phyloP scores from a whole-genome alignment of 2,329 filamentous ascomycete genomes.

The Beauveria caledonica region DNA sequence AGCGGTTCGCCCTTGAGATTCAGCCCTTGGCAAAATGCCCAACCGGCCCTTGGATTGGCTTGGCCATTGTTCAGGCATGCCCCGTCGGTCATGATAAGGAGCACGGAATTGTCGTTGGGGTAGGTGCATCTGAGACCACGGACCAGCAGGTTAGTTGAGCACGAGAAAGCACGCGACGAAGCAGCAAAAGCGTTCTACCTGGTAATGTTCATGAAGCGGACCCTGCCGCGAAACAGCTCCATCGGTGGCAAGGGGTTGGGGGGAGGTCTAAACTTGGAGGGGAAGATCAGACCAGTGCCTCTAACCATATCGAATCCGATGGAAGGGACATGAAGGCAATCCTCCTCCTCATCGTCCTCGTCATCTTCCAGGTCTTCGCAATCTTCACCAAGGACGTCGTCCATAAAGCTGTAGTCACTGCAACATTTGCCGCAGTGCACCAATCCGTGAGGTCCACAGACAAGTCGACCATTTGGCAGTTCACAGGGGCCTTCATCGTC shows the following conservation, averaged over 20 bases:
- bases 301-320: background rate
- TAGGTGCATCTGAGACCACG: conserved; percentile 23
- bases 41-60: conserved; percentile 30
- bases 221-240: conserved; percentile 20
- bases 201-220: background rate
- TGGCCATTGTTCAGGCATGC: conserved; percentile 36
- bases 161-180: background rate
- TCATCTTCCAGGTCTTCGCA: conserved; percentile 12
- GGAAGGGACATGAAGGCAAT: background rate
- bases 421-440: conserved; percentile 25
- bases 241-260: conserved; percentile 10
- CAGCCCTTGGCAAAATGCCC: conserved; percentile 26
- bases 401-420: conserved; percentile 28
- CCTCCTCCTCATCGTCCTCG: background rate
- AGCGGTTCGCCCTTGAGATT: conserved; percentile 10
- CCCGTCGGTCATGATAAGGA: conserved; percentile 39
- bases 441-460: conserved; percentile 26
- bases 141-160: conserved; percentile 2
- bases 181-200: conserved; percentile 15
- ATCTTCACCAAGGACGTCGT: conserved; percentile 18
- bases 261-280: conserved; percentile 17
- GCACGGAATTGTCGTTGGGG: conserved; percentile 19
- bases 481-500: conserved; percentile 27
- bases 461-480: conserved; percentile 27
- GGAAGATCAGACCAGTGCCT: conserved; percentile 17